These are phyloP conservation scores for Umbilicaria muhlenbergii DNA, from an alignment of 495 filamentous ascomycete genomes.

Conservation along the genomic window DNA sequence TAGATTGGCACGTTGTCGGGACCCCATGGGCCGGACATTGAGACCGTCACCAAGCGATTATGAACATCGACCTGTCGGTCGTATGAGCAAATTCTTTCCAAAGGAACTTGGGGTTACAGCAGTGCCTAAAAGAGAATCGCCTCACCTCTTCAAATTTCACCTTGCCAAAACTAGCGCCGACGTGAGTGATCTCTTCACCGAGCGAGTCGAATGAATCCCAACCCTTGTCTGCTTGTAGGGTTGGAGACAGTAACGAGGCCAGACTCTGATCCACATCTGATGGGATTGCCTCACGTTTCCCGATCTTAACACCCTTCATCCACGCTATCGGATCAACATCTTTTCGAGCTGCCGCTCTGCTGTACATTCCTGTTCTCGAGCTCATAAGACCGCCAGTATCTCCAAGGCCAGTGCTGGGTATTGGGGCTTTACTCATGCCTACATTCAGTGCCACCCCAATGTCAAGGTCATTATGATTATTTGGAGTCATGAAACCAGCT, in stretches of 20 bases:
- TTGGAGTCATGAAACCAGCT: not conserved
- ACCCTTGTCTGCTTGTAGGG: conserved; percentile 18
- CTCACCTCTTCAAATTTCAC: conserved; percentile 70
- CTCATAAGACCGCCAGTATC: conserved; percentile 30
- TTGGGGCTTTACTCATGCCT: conserved; percentile 35
- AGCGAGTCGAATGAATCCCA: conserved; percentile 71
- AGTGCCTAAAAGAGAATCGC: not conserved
- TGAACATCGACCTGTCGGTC: conserved; percentile 38
- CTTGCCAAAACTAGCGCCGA: conserved; percentile 68
- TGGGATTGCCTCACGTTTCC: conserved; percentile 31
- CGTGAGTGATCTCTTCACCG: conserved; percentile 75
- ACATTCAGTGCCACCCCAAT: conserved; percentile 17
- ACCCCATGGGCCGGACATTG: conserved; percentile 80
- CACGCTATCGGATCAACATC: conserved; percentile 70
- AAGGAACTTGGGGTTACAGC: not conserved
- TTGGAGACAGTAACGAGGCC: conserved; percentile 8
- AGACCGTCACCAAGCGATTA: conserved; percentile 52
- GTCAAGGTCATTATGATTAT: conserved; percentile 1
- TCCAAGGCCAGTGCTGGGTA: conserved; percentile 27
- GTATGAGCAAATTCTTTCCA: not conserved
- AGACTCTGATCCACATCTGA: conserved; percentile 13
- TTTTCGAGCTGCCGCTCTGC: conserved; percentile 36
- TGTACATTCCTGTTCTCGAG: conserved; percentile 46
- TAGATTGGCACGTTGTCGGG: conserved; percentile 51
- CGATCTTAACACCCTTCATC: conserved; percentile 89